A percentile compares a stretch with the other conserved stretches of the same genome.
Evolutionary conservation across 2,329 filamentous ascomycete genomes (phyloP).

Genomic region (Pestalotiopsis sp.): DNA sequence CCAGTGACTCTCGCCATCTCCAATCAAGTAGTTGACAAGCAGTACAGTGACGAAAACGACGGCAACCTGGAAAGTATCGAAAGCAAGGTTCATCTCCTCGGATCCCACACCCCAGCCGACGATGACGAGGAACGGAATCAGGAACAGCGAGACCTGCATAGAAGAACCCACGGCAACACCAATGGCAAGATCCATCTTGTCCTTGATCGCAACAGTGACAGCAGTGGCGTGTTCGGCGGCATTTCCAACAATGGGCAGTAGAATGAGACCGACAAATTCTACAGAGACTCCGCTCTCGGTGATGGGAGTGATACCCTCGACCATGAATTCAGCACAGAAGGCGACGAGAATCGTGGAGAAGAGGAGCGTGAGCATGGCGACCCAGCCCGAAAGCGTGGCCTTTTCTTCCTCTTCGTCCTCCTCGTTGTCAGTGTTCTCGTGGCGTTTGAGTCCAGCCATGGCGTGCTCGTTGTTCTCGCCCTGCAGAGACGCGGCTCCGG

Average conservation of each 20-base stretch:
- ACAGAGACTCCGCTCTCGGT: conserved; percentile 63
- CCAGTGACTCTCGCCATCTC: conserved; percentile 82
- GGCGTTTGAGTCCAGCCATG: conserved; percentile 22
- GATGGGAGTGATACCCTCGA: conserved; percentile 70
- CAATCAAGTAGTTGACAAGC: conserved; percentile 82
- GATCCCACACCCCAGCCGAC: conserved; percentile 75
- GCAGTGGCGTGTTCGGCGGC: conserved; percentile 81
- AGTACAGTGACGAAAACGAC: conserved; percentile 82
- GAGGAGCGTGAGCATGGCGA: conserved; percentile 71
- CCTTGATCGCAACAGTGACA: conserved; percentile 77
- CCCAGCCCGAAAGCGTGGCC: conserved; percentile 70
- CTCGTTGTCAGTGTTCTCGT: conserved; percentile 47
- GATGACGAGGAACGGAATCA: conserved; percentile 75
- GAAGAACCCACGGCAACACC: conserved; percentile 78
- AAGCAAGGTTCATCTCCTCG: conserved; percentile 77
- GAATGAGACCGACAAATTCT: conserved; percentile 78
- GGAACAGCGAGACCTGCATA: conserved; percentile 79
- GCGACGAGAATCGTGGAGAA: conserved; percentile 79
- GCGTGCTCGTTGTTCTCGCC: conserved; percentile 49
- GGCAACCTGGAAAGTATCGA: conserved; percentile 87
- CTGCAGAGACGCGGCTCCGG: conserved; percentile 27
- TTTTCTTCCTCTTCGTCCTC: conserved; percentile 69
- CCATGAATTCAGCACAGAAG: conserved; percentile 78
- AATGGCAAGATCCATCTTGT: conserved; percentile 83
- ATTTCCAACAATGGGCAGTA: conserved; percentile 81